A percentile compares a stretch with the other conserved stretches of the same genome.
phyloP scores from a whole-genome alignment of 169 alveolate genomes.

The Babesia ovata region DNA sequence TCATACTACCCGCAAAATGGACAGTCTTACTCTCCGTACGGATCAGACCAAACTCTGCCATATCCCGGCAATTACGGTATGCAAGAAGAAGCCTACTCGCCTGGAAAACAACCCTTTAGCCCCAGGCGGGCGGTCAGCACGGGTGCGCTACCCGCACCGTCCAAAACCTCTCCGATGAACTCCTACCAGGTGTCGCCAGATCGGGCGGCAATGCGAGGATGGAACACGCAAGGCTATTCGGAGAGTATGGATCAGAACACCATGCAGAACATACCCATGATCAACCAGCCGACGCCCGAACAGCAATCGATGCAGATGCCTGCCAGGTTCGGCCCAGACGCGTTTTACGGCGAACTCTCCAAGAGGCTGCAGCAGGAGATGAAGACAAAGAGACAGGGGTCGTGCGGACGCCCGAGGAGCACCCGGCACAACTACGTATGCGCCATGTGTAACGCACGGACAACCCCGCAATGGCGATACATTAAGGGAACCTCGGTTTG shows the following conservation, averaged over 20 bases:
- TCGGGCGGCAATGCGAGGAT: background rate
- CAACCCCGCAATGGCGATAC: slow-evolving; percentile 80
- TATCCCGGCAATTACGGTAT: background rate
- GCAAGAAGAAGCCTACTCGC: background rate
- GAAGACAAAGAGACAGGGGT: slow-evolving; percentile 8
- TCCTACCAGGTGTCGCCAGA: background rate
- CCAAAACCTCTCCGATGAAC: background rate
- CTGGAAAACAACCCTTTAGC: background rate
- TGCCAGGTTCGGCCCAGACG: slow-evolving; percentile 1
- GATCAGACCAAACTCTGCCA: background rate
- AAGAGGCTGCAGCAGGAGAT: slow-evolving; percentile 15
- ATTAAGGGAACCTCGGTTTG: slow-evolving; percentile 75
- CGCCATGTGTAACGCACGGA: slow-evolving; percentile 60
- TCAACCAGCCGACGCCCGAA: background rate
- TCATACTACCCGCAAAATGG: background rate
- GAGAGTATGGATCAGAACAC: background rate
- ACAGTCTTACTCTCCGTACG: background rate
- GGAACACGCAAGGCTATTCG: background rate
- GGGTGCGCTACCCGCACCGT: background rate
- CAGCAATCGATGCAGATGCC: background rate
- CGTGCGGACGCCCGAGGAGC: slow-evolving; percentile 61
- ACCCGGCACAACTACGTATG: slow-evolving; percentile 63
- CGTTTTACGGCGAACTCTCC: slow-evolving; percentile 27
- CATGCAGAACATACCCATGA: background rate
- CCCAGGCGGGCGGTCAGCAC: background rate